Percentiles rank a stretch among this genome's conserved stretches.
These are phyloP conservation scores for Colletotrichum echinochloae DNA, from an alignment of 2,329 filamentous ascomycete species.

Conservation along the genomic window DNA sequence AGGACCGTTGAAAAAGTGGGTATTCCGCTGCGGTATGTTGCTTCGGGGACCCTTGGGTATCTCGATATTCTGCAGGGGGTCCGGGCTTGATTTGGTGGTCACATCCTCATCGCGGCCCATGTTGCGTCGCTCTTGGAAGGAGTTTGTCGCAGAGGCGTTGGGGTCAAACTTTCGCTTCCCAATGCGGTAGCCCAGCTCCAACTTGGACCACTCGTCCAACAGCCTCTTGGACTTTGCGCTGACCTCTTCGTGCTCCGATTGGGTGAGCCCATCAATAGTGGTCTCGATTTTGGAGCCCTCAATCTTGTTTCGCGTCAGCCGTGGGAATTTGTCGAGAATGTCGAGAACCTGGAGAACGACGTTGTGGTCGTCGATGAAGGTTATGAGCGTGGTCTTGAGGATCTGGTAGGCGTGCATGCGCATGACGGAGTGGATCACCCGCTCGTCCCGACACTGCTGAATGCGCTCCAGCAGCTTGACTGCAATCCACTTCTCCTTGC, in stretches of 20 bases:
- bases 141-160: slow-evolving; percentile 65
- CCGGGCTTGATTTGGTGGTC: slow-evolving; percentile 51
- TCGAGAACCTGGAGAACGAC: slow-evolving; percentile 90
- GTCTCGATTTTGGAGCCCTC: slow-evolving; percentile 94
- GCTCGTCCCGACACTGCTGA: slow-evolving; percentile 86
- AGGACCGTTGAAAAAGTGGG: slow-evolving; percentile 57
- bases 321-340: slow-evolving; percentile 88
- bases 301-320: slow-evolving; percentile 96
- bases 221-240: slow-evolving; percentile 77
- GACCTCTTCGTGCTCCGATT: slow-evolving; percentile 80
- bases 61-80: slow-evolving; percentile 61
- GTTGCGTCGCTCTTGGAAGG: slow-evolving; percentile 72
- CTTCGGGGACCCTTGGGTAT: slow-evolving; percentile 71
- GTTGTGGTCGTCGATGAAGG: slow-evolving; percentile 90
- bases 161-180: slow-evolving; percentile 88
- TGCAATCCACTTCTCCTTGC: slow-evolving; percentile 99
- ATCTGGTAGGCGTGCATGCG: slow-evolving; percentile 98
- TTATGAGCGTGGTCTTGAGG: slow-evolving; percentile 85
- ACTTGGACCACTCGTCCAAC: slow-evolving; percentile 86
- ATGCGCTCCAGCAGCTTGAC: slow-evolving; percentile 94
- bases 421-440: slow-evolving; percentile 87
- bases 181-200: slow-evolving; percentile 93
- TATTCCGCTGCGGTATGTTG: slow-evolving; percentile 67
- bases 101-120: slow-evolving; percentile 56
- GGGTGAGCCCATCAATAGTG: slow-evolving; percentile 76